phyloP scores from a whole-genome alignment of 306 rosid species.

The Begonia peltatifolia region DNA sequence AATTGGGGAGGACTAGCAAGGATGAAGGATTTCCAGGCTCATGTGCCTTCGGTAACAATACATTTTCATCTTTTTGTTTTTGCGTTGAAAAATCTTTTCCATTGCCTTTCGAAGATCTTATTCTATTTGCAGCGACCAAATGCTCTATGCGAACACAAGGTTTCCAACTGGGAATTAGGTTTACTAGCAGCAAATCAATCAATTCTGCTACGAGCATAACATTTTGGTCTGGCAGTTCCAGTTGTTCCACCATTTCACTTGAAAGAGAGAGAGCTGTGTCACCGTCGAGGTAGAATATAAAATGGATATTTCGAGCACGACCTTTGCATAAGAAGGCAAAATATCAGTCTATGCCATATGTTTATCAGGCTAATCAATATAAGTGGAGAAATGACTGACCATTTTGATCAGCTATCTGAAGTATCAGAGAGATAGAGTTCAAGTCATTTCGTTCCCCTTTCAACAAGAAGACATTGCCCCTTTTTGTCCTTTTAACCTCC shows the following conservation, averaged over 20 bases:
- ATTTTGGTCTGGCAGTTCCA: constrained; percentile 45
- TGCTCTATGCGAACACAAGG: constrained; percentile 7
- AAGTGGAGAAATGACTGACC: constrained; percentile 22
- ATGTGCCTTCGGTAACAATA: no score
- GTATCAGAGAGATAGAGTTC: constrained; percentile 29
- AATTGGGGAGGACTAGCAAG: no score
- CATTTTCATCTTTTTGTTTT: no score
- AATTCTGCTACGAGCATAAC: constrained; percentile 51
- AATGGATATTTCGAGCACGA: constrained; percentile 60
- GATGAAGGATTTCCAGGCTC: no score
- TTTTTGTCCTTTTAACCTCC: constrained; percentile 28
- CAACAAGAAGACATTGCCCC: constrained; percentile 41
- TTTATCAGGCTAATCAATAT: neutral
- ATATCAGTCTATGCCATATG: neutral
- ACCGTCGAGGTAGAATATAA: constrained; percentile 50
- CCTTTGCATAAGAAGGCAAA: constrained; percentile 28
- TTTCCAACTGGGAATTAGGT: constrained; percentile 49
- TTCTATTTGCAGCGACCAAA: no score
- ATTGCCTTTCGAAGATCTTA: no score
- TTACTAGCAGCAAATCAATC: constrained; percentile 34
- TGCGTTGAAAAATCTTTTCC: no score
- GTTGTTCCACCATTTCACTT: constrained; percentile 85
- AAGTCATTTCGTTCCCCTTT: constrained; percentile 44
- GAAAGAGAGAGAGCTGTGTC: constrained; percentile 73
- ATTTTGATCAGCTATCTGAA: constrained; percentile 38